phyloP scores from a whole-genome alignment of 164 flowering plant species.

The Magnolia officinalis region DNA sequence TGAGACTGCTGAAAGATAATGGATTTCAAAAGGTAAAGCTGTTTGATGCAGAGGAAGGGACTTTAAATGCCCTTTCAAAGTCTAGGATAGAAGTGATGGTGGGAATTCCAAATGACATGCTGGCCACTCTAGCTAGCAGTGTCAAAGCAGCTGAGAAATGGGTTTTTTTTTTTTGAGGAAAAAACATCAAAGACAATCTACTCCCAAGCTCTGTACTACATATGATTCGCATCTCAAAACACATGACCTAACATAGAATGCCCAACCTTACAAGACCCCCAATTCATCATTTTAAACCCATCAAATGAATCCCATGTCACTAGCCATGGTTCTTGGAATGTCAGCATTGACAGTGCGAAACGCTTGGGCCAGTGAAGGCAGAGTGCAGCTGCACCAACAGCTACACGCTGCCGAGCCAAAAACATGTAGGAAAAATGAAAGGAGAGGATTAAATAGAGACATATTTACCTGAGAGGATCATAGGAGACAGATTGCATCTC shows the following conservation, averaged over 20 bases:
- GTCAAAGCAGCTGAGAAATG: no score
- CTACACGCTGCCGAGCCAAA: neutral
- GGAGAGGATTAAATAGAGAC: neutral
- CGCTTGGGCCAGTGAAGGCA: neutral
- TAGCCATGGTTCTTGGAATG: conserved; percentile 4
- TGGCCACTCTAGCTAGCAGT: no score
- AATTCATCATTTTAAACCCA: neutral
- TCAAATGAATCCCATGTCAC: neutral
- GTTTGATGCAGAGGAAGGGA: no score
- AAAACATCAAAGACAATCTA: neutral
- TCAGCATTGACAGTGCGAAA: neutral
- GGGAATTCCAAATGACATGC: no score
- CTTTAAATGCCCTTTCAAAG: no score
- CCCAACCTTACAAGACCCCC: conserved; percentile 7
- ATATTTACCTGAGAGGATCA: conserved; percentile 1
- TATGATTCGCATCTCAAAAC: conserved; percentile 3
- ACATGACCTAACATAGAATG: conserved; percentile 3
- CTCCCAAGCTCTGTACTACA: neutral
- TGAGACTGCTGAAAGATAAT: no score
- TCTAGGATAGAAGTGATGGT: no score
- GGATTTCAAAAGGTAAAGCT: no score
- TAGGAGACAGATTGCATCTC: neutral
- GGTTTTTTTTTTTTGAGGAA: no score
- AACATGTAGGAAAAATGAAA: neutral
- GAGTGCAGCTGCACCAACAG: neutral